These are phyloP conservation scores for Boletus pseudo-olivaceus DNA, from an alignment of 768 basidiomycete species.

Conservation along the genomic window DNA sequence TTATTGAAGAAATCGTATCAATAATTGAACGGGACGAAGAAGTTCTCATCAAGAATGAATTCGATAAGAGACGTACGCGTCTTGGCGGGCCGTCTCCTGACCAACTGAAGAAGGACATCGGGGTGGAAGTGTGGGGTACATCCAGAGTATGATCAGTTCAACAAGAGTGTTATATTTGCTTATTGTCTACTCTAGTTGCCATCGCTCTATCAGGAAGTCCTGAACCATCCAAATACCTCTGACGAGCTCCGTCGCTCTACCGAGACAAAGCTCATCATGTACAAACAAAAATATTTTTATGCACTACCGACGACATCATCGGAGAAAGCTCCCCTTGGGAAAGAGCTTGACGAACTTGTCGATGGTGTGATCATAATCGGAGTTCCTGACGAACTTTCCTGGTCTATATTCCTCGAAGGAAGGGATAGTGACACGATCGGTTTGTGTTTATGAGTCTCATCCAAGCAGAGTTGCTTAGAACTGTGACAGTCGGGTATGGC, in stretches of 20 bases:
- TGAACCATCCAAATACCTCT: conserved; percentile 74
- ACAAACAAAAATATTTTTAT: conserved; percentile 59
- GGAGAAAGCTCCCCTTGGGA: conserved; percentile 47
- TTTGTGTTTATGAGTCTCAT: conserved; percentile 34
- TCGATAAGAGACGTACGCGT: conserved; percentile 74
- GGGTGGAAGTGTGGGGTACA: conserved; percentile 54
- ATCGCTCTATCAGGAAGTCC: conserved; percentile 67
- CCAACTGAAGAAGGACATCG: conserved; percentile 58
- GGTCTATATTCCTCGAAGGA: conserved; percentile 75
- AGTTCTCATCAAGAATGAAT: conserved; percentile 54
- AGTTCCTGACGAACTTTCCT: conserved; percentile 78
- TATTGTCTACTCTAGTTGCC: conserved; percentile 51
- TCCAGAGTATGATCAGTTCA: conserved; percentile 49
- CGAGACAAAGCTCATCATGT: conserved; percentile 71
- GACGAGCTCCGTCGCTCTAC: conserved; percentile 76
- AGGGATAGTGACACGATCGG: conserved; percentile 65
- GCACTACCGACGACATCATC: conserved; percentile 47
- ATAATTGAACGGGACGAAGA: conserved; percentile 66
- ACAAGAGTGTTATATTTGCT: conserved; percentile 4
- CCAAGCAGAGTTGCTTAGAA: not conserved
- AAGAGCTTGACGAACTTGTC: conserved; percentile 68
- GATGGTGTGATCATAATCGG: conserved; percentile 72
- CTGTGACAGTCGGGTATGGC: conserved; percentile 57
- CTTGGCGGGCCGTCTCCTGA: conserved; percentile 64
- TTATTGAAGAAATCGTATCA: conserved; percentile 67